Conservation (phyloP, 2,329 filamentous ascomycete species). For the Colletotrichum sp. region DNA sequence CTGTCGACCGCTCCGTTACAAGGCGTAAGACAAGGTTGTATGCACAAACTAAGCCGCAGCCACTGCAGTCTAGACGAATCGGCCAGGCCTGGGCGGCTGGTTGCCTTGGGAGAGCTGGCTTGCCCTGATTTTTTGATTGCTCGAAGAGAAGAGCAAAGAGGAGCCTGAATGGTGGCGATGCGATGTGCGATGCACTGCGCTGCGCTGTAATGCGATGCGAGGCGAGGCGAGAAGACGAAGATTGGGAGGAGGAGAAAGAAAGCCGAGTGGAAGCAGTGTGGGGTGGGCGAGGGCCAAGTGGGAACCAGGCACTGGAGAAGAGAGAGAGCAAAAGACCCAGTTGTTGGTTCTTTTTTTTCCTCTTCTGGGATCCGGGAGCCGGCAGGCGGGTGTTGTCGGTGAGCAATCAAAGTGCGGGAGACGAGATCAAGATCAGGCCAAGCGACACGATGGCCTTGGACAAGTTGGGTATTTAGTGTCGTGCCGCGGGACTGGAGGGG, state of each 20-base stretch:
- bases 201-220: not conserved
- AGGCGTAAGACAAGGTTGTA: slow-evolving; percentile 6
- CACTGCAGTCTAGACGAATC: slow-evolving; percentile 5
- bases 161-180: slow-evolving; percentile 2
- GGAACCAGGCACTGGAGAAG: not conserved
- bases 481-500: not conserved
- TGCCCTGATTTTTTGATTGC: not conserved
- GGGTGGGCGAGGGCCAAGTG: not conserved
- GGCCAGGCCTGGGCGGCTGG: not conserved
- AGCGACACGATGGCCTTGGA: not conserved
- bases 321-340: not conserved
- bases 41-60: slow-evolving; percentile 20
- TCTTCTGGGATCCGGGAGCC: not conserved
- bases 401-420: slow-evolving; percentile 1
- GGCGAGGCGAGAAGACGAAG: not conserved
- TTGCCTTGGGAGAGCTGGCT: not conserved
- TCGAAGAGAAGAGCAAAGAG: not conserved
- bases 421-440: not conserved
- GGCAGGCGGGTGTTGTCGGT: slow-evolving; percentile 2
- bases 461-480: not conserved
- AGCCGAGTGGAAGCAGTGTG: not conserved
- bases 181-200: not conserved
- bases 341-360: not conserved
- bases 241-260: not conserved
- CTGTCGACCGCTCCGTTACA: slow-evolving; percentile 17